Evolutionary conservation across 805 yeast species (phyloP), one percentile per base, ranked within the genome.

Genomic region (Candida ipomoeae): DNA sequence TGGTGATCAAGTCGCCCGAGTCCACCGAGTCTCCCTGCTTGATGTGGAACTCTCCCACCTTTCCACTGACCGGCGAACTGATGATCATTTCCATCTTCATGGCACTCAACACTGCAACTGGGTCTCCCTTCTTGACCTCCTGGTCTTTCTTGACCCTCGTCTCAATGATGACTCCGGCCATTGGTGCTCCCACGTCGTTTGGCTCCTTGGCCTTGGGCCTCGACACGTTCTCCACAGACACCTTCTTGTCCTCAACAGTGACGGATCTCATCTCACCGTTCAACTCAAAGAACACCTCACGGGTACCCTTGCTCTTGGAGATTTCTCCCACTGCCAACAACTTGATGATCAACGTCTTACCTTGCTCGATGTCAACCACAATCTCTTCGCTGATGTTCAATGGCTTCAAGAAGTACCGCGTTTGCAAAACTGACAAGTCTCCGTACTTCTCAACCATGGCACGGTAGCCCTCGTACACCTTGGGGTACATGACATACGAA

Each of bases 31-130:
- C 99, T 61, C 96, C 96, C 66, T 89, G 95, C 70, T 84, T 84
- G 57, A 89, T 86, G 44, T 78, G 68, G 18, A 94, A 79, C 20
- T 85, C 89, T 44, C 85, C 84, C 55, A 94, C 82, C 65, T 80
- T 82, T 68, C 99, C 99, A 52, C 85, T 79, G 52, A 83, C 86
- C 49, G 96, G 96, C 20, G 99, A 92, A 67, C 89, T 82, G 62
- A 92, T 91, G 47, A 94, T 96, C 97, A 94, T 94, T 77, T 94
- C 99, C 99, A 92, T 92, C 82, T 92, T 92, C 99, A 92, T 92
- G 56, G 99, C 99, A 67, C 92, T 83, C 66, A 92, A 79, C 23
- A 92, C 96, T 54, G 96, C 95, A 57, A 92, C 70, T 33, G 97
- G 91, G 67, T 92, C 96, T 58, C 99, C 99, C 82, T 92, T 92